Evolutionary conservation across 495 filamentous ascomycete genomes (phyloP).

Genomic region (Annulohypoxylon stygium): DNA sequence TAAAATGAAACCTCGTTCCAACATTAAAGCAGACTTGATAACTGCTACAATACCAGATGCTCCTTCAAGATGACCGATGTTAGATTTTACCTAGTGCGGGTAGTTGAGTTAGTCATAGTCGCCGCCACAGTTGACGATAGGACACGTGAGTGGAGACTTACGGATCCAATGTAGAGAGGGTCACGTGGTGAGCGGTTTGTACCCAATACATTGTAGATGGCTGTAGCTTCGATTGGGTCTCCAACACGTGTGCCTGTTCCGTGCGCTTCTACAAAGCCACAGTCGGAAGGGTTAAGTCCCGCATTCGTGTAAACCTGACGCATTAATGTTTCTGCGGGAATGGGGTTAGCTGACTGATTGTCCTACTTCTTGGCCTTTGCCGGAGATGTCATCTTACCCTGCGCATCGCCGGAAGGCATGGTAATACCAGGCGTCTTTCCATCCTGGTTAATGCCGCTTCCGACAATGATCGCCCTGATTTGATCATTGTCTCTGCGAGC

Average conservation of each 20-base stretch:
- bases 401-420: slow-evolving; percentile 68
- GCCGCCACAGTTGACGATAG: background rate
- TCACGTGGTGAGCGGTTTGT: slow-evolving; percentile 51
- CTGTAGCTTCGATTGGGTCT: slow-evolving; percentile 71
- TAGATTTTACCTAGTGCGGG: slow-evolving; percentile 47
- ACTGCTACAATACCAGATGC: slow-evolving; percentile 68
- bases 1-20: slow-evolving; percentile 67
- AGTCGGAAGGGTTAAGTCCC: slow-evolving; percentile 57
- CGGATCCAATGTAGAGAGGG: slow-evolving; percentile 69
- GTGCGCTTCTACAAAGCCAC: slow-evolving; percentile 64
- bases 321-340: slow-evolving; percentile 57
- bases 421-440: slow-evolving; percentile 71
- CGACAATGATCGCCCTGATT: slow-evolving; percentile 73
- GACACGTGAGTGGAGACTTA: slow-evolving; percentile 49
- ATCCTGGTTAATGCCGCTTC: slow-evolving; percentile 71
- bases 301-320: slow-evolving; percentile 59
- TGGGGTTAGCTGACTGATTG: slow-evolving; percentile 31
- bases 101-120: background rate
- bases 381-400: slow-evolving; percentile 55
- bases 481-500: slow-evolving; percentile 69
- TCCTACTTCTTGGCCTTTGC: background rate
- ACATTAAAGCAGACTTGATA: slow-evolving; percentile 70
- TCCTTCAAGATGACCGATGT: slow-evolving; percentile 71
- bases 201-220: slow-evolving; percentile 64
- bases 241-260: slow-evolving; percentile 72